Evolutionary conservation across 1,284 basidiomycete genomes (phyloP).

Genomic region (Tilletia indica): DNA sequence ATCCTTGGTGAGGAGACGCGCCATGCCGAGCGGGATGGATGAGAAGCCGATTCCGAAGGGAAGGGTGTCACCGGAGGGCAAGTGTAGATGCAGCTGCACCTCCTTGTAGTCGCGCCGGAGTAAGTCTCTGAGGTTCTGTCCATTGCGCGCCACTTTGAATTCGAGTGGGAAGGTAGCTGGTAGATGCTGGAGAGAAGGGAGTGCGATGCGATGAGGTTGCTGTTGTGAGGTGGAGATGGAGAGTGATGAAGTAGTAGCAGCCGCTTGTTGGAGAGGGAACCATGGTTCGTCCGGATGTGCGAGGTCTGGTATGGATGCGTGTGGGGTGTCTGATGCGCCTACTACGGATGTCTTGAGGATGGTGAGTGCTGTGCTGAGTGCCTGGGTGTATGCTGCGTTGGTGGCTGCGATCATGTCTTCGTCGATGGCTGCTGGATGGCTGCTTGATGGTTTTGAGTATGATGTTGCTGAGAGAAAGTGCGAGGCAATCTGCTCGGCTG

Average conservation of each 20-base stretch:
- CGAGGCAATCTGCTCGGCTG: not conserved
- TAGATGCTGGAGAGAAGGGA: not conserved
- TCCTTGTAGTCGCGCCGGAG: constrained; percentile 16
- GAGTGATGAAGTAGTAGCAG: no score
- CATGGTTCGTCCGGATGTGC: not conserved
- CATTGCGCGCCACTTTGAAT: not conserved
- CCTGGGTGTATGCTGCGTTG: not conserved
- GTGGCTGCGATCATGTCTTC: not conserved
- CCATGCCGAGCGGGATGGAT: constrained; percentile 3
- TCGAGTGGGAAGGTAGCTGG: not conserved
- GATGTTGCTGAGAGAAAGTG: not conserved
- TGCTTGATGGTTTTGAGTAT: not conserved
- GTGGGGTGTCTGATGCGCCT: not conserved
- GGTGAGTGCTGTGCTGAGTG: constrained; percentile 8
- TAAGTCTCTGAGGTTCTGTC: constrained; percentile 1
- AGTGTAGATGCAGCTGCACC: not conserved
- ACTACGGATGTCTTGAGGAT: constrained; percentile 4
- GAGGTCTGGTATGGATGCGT: no score
- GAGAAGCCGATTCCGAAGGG: not conserved
- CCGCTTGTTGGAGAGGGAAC: not conserved
- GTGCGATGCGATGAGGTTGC: not conserved
- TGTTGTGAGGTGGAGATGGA: no score
- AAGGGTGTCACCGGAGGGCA: not conserved
- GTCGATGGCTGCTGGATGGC: not conserved
- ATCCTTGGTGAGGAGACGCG: not conserved